phyloP scores from a whole-genome alignment of 768 basidiomycete genomes.

The Suillus subalutaceus region DNA sequence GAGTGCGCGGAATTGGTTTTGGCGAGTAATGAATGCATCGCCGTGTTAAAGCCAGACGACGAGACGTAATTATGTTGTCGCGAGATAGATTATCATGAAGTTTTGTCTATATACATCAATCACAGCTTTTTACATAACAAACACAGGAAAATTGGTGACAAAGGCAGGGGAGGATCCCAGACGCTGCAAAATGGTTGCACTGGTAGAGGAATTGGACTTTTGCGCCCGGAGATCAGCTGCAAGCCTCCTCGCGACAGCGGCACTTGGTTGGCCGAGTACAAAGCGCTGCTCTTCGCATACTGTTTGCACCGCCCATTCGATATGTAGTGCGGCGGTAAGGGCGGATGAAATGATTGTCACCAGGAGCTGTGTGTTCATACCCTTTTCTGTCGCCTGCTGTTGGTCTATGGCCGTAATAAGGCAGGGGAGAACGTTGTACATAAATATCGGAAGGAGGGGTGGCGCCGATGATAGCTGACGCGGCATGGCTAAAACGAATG shows the following conservation, averaged over 20 bases:
- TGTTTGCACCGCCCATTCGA: conserved; percentile 68
- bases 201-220: conserved; percentile 50
- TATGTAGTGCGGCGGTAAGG: conserved; percentile 66
- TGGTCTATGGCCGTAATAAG: conserved; percentile 58
- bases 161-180: conserved; percentile 65
- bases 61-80: not conserved
- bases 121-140: conserved; percentile 36
- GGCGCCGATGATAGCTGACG: conserved; percentile 48
- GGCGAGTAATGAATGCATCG: not conserved
- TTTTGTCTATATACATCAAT: conserved; percentile 24
- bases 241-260: conserved; percentile 66
- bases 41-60: not conserved
- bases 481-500: conserved; percentile 69
- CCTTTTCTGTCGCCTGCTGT: conserved; percentile 54
- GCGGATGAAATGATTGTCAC: conserved; percentile 66
- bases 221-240: conserved; percentile 60
- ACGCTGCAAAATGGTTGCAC: conserved; percentile 57
- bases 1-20: not conserved
- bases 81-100: not conserved
- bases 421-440: conserved; percentile 67
- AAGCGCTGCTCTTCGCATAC: conserved; percentile 51
- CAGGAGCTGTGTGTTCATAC: conserved; percentile 62
- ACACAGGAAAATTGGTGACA: conserved; percentile 74
- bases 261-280: conserved; percentile 64
- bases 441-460: conserved; percentile 74